These are phyloP conservation scores for Tetradesmus obliquus DNA, from an alignment of 139 green algal genomes.

Conservation along the genomic window DNA sequence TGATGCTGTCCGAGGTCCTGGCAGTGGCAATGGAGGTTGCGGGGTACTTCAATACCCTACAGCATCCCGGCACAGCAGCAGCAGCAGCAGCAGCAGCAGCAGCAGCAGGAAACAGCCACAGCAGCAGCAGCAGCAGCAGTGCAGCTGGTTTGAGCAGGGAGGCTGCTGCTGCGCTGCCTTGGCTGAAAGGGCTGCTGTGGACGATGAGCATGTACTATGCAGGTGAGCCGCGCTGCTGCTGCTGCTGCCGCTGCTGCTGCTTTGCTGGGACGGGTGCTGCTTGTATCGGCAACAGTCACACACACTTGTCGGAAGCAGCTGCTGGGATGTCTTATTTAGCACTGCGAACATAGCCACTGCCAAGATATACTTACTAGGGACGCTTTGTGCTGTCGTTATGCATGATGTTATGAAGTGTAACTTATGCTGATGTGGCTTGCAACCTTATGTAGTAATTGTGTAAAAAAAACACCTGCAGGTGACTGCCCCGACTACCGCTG, in stretches of 20 bases:
- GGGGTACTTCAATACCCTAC: not conserved
- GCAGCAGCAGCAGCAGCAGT: constrained; percentile 1
- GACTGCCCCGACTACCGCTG: constrained; percentile 79
- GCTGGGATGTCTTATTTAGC: not conserved
- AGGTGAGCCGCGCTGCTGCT: constrained; percentile 22
- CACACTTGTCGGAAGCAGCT: not conserved
- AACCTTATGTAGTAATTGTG: too few species aligned
- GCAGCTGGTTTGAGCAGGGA: constrained; percentile 15
- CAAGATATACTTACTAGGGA: too few species aligned
- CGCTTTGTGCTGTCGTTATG: too few species aligned
- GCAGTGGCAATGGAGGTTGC: not conserved
- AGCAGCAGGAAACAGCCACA: not conserved
- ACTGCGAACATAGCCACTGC: too few species aligned
- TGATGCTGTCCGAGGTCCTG: constrained; percentile 11
- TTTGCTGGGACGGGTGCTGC: not conserved
- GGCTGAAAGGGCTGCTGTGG: constrained; percentile 79
- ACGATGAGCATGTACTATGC: constrained; percentile 83
- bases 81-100: constrained; percentile 26
- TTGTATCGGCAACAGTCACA: not conserved
- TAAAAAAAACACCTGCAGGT: not conserved
- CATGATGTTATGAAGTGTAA: too few species aligned
- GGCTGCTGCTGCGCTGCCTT: constrained; percentile 39
- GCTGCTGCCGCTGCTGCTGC: not conserved
- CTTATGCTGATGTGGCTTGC: too few species aligned
- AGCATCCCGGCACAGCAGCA: not conserved